phyloP scores from a whole-genome alignment of 441 rosid species.

The Croton setiger region DNA sequence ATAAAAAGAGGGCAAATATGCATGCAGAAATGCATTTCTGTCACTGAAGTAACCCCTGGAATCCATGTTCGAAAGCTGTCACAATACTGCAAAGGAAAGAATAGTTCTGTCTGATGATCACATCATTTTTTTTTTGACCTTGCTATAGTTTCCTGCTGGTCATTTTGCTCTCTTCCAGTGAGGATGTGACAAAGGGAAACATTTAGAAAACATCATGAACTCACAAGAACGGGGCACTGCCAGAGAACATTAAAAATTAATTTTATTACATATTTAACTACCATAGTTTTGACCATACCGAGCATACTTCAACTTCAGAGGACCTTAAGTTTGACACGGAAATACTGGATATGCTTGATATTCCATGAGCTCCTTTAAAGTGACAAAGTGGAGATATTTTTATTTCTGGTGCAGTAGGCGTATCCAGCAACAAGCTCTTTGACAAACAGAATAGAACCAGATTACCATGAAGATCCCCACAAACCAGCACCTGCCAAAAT shows the following conservation, averaged over 20 bases:
- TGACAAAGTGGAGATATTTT: constrained; percentile 57
- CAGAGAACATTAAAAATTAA: constrained; percentile 17
- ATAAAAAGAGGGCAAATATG: constrained; percentile 2
- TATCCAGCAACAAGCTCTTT: constrained; percentile 41
- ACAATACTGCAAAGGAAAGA: background rate
- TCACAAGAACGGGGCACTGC: background rate
- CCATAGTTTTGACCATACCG: constrained; percentile 49
- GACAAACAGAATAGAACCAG: constrained; percentile 69
- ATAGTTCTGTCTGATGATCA: background rate
- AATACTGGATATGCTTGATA: constrained; percentile 77
- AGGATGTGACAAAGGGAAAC: background rate
- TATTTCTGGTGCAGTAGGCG: constrained; percentile 30
- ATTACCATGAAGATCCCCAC: constrained; percentile 97
- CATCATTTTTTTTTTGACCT: background rate
- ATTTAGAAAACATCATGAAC: background rate
- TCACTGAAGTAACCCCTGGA: background rate
- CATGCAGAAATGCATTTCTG: background rate
- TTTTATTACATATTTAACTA: background rate
- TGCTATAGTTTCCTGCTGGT: constrained; percentile 13
- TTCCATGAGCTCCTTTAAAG: constrained; percentile 97
- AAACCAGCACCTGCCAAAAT: constrained; percentile 70
- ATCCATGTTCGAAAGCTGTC: too few relatives aligned
- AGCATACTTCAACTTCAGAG: constrained; percentile 61
- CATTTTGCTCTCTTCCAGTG: constrained; percentile 7
- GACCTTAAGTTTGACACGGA: constrained; percentile 46